Evolutionary conservation across 306 rosid species (phyloP).

Genomic region (Sicyos baderoa): DNA sequence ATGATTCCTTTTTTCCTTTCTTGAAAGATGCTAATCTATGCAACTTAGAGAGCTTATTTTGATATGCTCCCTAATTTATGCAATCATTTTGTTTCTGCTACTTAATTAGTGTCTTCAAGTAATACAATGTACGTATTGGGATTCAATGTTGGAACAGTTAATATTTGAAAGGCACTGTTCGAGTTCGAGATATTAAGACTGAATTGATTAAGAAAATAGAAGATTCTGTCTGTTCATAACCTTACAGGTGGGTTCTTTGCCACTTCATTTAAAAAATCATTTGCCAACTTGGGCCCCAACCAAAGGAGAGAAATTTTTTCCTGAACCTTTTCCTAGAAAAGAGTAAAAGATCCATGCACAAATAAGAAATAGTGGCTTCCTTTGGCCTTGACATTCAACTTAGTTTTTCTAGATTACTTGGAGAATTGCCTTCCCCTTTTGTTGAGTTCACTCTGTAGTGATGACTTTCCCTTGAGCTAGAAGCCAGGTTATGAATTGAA

Average conservation of each 20-base stretch:
- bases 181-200: background rate
- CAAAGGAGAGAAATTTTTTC: too few relatives aligned
- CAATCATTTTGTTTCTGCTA: slow-evolving; percentile 3
- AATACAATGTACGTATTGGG: background rate
- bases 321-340: too few relatives aligned
- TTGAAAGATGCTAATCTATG: background rate
- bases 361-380: background rate
- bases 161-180: background rate
- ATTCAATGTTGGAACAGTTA: background rate
- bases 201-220: background rate
- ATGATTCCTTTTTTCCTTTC: background rate
- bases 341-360: too few relatives aligned
- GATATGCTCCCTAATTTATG: background rate
- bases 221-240: too few relatives aligned
- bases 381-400: background rate
- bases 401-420: background rate
- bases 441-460: background rate
- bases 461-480: background rate
- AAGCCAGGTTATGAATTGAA: background rate
- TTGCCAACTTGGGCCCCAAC: too few relatives aligned
- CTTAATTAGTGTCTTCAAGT: background rate
- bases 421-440: background rate
- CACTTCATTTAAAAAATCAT: too few relatives aligned
- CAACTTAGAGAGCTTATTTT: background rate
- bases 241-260: too few relatives aligned